Evolutionary conservation across 169 alveolate genomes (phyloP).

Genomic region (Eimeria praecox): DNA sequence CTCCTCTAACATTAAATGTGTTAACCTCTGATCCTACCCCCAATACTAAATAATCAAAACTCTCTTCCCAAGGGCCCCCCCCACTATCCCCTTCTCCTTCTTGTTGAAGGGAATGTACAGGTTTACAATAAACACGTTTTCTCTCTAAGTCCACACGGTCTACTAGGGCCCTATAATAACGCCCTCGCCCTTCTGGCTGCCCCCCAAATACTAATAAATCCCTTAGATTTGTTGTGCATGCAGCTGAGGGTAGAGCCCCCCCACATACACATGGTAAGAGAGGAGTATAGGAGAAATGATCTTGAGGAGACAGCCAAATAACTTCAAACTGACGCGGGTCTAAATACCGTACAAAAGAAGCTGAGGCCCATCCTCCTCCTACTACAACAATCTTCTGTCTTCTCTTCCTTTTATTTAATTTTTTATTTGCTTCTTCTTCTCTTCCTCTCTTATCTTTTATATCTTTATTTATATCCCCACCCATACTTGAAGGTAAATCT

Average conservation of each 20-base stretch:
- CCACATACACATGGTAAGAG: constrained; percentile 74
- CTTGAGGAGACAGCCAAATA: constrained; percentile 74
- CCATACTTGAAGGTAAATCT: no score
- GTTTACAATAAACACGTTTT: constrained; percentile 24
- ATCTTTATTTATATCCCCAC: no score
- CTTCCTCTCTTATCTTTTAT: no score
- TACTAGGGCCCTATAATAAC: constrained; percentile 54
- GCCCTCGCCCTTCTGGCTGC: neutral
- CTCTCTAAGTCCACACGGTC: constrained; percentile 1
- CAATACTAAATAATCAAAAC: constrained; percentile 80
- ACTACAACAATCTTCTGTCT: constrained; percentile 68
- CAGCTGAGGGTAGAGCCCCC: constrained; percentile 69
- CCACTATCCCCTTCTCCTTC: neutral
- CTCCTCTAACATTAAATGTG: constrained; percentile 82
- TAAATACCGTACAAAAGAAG: constrained; percentile 51
- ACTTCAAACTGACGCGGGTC: constrained; percentile 78
- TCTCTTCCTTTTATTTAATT: neutral
- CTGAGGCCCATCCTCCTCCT: constrained; percentile 82
- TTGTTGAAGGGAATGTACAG: neutral
- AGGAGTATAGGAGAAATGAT: constrained; percentile 82
- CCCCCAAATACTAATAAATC: constrained; percentile 47
- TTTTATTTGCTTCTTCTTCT: neutral
- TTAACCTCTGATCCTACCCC: constrained; percentile 83
- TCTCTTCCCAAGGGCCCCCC: constrained; percentile 42
- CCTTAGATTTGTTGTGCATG: constrained; percentile 69